Conservation (phyloP, 345 rosid species). For the Lepidium aucheri region DNA sequence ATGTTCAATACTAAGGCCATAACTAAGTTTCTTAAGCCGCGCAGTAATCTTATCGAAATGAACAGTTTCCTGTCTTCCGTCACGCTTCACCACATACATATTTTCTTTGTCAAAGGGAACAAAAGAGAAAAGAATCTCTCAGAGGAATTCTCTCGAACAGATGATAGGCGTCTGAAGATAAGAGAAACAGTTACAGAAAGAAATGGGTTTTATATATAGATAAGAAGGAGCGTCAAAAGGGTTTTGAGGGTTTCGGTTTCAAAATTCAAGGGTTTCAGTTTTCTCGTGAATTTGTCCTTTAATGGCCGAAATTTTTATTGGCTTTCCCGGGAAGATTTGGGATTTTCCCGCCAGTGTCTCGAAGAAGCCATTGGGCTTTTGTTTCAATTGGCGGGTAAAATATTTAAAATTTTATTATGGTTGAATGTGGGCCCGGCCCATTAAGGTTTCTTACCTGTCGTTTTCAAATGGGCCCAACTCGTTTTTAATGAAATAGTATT, state of each 20-base stretch:
- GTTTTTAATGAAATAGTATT: background rate
- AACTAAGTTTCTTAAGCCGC: slow-evolving; percentile 84
- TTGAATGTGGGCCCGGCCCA: slow-evolving; percentile 16
- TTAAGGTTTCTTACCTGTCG: background rate
- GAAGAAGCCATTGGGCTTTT: slow-evolving; percentile 3
- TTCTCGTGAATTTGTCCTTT: background rate
- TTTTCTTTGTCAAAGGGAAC: background rate
- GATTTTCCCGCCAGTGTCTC: slow-evolving; percentile 30
- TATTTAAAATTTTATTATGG: background rate
- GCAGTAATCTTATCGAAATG: slow-evolving; percentile 98
- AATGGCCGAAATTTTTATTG: background rate
- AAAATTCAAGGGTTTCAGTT: slow-evolving; percentile 3
- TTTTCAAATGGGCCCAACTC: background rate
- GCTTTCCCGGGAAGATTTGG: slow-evolving; percentile 13
- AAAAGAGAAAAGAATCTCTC: background rate
- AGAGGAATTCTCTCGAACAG: background rate
- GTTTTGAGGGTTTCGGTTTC: background rate
- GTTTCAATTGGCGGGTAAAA: slow-evolving; percentile 1
- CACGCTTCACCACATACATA: slow-evolving; percentile 94
- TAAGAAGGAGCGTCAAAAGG: slow-evolving; percentile 8
- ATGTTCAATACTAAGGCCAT: slow-evolving; percentile 86
- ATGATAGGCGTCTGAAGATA: background rate
- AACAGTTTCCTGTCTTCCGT: slow-evolving; percentile 85
- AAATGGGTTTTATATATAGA: background rate
- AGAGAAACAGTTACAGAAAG: background rate